phyloP scores from a whole-genome alignment of 345 rosid species.

The Salix brachista region DNA sequence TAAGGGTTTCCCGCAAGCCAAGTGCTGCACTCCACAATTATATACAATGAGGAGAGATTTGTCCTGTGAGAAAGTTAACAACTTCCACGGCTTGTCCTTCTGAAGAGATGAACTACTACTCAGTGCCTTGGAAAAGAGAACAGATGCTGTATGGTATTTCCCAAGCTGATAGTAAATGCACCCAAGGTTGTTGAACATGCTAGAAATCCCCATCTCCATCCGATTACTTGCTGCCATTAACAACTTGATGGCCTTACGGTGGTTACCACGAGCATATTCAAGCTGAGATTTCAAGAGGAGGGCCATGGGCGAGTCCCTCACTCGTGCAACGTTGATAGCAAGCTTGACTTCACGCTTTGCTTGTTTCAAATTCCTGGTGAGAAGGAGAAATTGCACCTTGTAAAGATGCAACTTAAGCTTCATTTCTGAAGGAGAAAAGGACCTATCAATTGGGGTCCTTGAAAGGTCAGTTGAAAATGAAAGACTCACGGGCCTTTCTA shows the following conservation, averaged over 20 bases:
- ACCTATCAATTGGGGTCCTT: conserved; percentile 50
- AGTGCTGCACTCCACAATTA: conserved; percentile 77
- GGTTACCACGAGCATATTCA: conserved; percentile 94
- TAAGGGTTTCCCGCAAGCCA: conserved; percentile 81
- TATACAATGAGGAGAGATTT: conserved; percentile 75
- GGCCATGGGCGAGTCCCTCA: conserved; percentile 82
- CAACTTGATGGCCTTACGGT: conserved; percentile 89
- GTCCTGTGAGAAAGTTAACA: conserved; percentile 72
- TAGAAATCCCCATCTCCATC: conserved; percentile 59
- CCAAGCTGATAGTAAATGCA: conserved; percentile 85
- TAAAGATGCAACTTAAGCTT: conserved; percentile 94
- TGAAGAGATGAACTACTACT: conserved; percentile 54
- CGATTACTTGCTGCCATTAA: conserved; percentile 72
- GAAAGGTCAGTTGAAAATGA: conserved; percentile 54
- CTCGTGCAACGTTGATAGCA: conserved; percentile 87
- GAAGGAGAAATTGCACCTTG: conserved; percentile 83
- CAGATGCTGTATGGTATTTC: conserved; percentile 57
- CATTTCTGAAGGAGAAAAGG: conserved; percentile 59
- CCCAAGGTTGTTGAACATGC: conserved; percentile 87
- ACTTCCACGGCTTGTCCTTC: conserved; percentile 68
- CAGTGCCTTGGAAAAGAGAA: conserved; percentile 76
- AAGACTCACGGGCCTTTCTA: conserved; percentile 46
- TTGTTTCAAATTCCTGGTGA: conserved; percentile 80
- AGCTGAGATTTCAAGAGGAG: conserved; percentile 92
- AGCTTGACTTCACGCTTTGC: conserved; percentile 98